A percentile compares a stretch with the other conserved stretches of the same genome.
Conservation (phyloP, 805 yeast species). For the Wickerhamiella azyma region DNA sequence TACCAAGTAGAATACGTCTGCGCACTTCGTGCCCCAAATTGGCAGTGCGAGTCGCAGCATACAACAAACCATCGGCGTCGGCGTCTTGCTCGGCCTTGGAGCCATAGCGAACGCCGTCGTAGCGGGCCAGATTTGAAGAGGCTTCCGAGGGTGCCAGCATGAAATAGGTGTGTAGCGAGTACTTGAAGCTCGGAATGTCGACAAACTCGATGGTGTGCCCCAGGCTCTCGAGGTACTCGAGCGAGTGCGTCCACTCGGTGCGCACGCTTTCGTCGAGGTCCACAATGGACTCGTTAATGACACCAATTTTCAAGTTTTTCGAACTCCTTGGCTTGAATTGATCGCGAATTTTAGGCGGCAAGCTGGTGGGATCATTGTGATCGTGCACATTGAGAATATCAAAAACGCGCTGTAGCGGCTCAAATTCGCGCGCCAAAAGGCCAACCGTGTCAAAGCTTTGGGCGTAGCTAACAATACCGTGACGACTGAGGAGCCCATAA, state of each 20-base stretch:
- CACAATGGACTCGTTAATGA: conserved; percentile 53
- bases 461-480: conserved; percentile 88
- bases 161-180: conserved; percentile 68
- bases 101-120: conserved; percentile 85
- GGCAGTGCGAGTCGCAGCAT: conserved; percentile 42
- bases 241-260: conserved; percentile 34
- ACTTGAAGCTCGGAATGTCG: conserved; percentile 54
- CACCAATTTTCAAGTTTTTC: conserved; percentile 42
- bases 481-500: conserved; percentile 80
- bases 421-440: conserved; percentile 42
- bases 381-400: conserved; percentile 47
- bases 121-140: conserved; percentile 77
- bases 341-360: conserved; percentile 13
- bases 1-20: conserved; percentile 72
- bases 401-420: conserved; percentile 36
- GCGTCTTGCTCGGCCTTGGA: conserved; percentile 29
- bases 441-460: conserved; percentile 95
- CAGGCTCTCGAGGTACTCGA: conserved; percentile 31
- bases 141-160: conserved; percentile 90
- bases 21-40: conserved; percentile 78
- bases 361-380: conserved; percentile 61
- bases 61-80: conserved; percentile 27
- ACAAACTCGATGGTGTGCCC: conserved; percentile 49
- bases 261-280: conserved; percentile 39
- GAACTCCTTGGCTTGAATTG: neutral